These are phyloP conservation scores for Colletotrichum sp. DNA, from an alignment of 2,329 filamentous ascomycete species.

Conservation along the genomic window DNA sequence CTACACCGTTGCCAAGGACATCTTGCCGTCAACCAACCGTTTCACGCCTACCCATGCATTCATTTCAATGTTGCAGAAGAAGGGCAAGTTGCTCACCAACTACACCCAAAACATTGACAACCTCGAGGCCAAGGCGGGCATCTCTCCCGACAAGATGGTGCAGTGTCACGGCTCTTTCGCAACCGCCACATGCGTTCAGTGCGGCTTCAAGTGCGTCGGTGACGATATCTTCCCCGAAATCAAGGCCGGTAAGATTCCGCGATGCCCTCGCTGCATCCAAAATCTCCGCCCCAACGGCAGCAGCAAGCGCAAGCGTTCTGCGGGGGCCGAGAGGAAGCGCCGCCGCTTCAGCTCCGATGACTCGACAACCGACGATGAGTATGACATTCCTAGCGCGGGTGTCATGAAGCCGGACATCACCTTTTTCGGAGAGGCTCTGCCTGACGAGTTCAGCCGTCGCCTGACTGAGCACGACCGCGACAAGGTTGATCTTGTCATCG, in stretches of 20 bases:
- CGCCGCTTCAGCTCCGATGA: conserved; percentile 39
- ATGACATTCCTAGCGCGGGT: conserved; percentile 67
- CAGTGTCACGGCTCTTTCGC: conserved; percentile 98
- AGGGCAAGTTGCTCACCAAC: conserved; percentile 90
- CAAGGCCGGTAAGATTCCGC: conserved; percentile 74
- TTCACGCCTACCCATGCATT: conserved; percentile 95
- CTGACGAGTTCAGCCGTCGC: conserved; percentile 79
- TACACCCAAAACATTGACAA: conserved; percentile 99
- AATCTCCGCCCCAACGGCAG: conserved; percentile 43
- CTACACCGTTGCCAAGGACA: conserved; percentile 89
- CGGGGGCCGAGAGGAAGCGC: conserved; percentile 40
- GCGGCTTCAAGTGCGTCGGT: conserved; percentile 74
- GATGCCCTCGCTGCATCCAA: conserved; percentile 73
- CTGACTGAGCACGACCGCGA: conserved; percentile 82
- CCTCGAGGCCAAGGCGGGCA: conserved; percentile 85
- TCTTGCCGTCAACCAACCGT: conserved; percentile 78
- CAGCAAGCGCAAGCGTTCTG: conserved; percentile 44
- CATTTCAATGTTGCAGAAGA: conserved; percentile 85
- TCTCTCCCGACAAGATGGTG: conserved; percentile 79
- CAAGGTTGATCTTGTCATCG: conserved; percentile 85
- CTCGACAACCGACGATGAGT: conserved; percentile 50
- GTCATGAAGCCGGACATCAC: conserved; percentile 98
- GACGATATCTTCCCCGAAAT: conserved; percentile 82
- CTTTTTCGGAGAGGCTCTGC: conserved; percentile 93
- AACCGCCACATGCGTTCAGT: conserved; percentile 86